These are phyloP conservation scores for Phytopythium vexans DNA, from an alignment of 352 stramenopile species.

Conservation along the genomic window DNA sequence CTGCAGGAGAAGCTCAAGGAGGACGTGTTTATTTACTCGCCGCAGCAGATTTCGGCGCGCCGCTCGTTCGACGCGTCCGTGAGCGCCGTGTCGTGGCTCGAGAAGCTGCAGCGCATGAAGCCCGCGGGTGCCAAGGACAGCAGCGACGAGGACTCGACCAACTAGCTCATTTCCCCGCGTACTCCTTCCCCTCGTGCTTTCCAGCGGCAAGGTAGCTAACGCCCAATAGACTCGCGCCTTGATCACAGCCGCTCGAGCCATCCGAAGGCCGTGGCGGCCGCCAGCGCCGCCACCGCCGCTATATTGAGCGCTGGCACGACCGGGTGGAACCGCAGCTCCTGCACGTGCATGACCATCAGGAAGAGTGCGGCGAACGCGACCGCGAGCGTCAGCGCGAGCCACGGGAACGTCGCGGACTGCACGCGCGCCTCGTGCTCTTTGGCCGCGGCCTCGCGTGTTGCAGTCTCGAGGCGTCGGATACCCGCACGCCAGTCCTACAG, in stretches of 20 bases:
- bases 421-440: conserved; percentile 22
- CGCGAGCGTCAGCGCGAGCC: conserved; percentile 43
- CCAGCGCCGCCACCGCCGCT: conserved; percentile 31
- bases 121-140: conserved; percentile 44
- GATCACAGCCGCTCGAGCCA: conserved; percentile 17
- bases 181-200: no score
- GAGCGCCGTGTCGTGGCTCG: conserved; percentile 81
- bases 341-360: conserved; percentile 42
- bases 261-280: conserved; percentile 31
- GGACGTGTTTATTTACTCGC: conserved; percentile 84
- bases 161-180: conserved; percentile 11
- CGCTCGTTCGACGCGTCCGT: conserved; percentile 68
- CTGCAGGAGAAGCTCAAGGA: conserved; percentile 78
- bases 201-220: no score
- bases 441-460: no score
- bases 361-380: conserved; percentile 56
- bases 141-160: conserved; percentile 24
- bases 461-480: no score
- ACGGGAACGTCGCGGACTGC: conserved; percentile 34
- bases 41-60: conserved; percentile 61
- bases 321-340: conserved; percentile 35
- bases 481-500: no score
- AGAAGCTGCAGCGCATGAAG: conserved; percentile 88
- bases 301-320: conserved; percentile 56
- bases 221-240: not conserved